These are phyloP conservation scores for Eucalyptus sp. DNA, from an alignment of 345 rosid genomes.

Conservation along the genomic window DNA sequence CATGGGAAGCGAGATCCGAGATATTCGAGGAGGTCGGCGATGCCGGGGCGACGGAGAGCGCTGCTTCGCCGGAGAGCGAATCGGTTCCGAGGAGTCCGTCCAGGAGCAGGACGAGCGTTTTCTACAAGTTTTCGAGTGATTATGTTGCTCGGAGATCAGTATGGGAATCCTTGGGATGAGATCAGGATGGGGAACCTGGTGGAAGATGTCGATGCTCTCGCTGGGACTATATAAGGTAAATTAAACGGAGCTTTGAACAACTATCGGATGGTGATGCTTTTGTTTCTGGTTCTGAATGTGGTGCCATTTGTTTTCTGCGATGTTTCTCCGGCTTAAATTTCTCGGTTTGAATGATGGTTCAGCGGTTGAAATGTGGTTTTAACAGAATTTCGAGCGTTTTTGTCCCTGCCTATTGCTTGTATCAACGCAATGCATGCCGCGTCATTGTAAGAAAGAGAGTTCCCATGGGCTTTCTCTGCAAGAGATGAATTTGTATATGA, in stretches of 20 bases:
- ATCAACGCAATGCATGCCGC: not conserved
- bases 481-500: too few species aligned
- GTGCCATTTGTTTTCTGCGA: not conserved
- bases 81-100: conserved; percentile 46
- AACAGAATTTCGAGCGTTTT: not conserved
- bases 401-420: not conserved
- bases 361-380: not conserved
- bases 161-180: conserved; percentile 76
- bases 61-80: conserved; percentile 6
- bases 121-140: conserved; percentile 63
- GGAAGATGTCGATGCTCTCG: conserved; percentile 94
- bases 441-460: too few species aligned
- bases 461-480: too few species aligned
- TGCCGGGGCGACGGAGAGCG: not conserved
- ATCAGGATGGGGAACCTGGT: conserved; percentile 69
- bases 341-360: not conserved
- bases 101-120: conserved; percentile 54
- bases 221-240: conserved; percentile 77
- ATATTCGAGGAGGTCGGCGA: conserved; percentile 36
- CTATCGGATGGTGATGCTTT: not conserved
- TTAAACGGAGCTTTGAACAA: too few species aligned
- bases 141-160: conserved; percentile 66
- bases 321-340: not conserved
- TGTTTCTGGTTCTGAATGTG: not conserved
- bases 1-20: conserved; percentile 76